Conservation (phyloP, 1,139 yeast genomes). For the Pichia sp. region DNA sequence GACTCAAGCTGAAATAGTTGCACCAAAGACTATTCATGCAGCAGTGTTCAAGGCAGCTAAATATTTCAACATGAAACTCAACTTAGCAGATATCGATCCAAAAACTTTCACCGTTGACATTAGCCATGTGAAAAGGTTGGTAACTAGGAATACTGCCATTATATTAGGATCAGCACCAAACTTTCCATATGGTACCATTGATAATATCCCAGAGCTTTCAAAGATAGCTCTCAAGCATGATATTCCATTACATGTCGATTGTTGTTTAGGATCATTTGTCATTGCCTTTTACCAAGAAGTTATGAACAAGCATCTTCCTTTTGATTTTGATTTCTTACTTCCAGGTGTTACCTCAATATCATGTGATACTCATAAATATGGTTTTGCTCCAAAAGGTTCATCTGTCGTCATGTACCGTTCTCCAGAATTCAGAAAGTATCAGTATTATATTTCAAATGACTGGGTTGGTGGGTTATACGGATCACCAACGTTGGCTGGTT, state of each 20-base stretch:
- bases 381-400: constrained; percentile 96
- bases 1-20: constrained; percentile 74
- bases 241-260: constrained; percentile 89
- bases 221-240: constrained; percentile 53
- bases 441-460: constrained; percentile 73
- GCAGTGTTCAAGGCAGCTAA: constrained; percentile 92
- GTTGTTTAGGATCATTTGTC: constrained; percentile 89
- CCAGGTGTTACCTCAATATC: constrained; percentile 97
- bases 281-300: constrained; percentile 72
- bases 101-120: constrained; percentile 50
- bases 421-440: constrained; percentile 60
- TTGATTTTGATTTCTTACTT: constrained; percentile 75
- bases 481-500: constrained; percentile 93
- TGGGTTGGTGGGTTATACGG: constrained; percentile 98
- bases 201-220: constrained; percentile 72
- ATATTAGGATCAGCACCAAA: constrained; percentile 94
- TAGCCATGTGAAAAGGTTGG: constrained; percentile 50
- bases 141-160: constrained; percentile 73
- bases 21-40: constrained; percentile 88
- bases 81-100: constrained; percentile 69
- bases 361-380: constrained; percentile 96
- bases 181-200: constrained; percentile 93
- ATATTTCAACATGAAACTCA: constrained; percentile 80
- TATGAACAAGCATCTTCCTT: constrained; percentile 40
- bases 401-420: constrained; percentile 85